Evolutionary conservation across 2,329 filamentous ascomycete species (phyloP).

Genomic region (Rutstroemia sydowiana): DNA sequence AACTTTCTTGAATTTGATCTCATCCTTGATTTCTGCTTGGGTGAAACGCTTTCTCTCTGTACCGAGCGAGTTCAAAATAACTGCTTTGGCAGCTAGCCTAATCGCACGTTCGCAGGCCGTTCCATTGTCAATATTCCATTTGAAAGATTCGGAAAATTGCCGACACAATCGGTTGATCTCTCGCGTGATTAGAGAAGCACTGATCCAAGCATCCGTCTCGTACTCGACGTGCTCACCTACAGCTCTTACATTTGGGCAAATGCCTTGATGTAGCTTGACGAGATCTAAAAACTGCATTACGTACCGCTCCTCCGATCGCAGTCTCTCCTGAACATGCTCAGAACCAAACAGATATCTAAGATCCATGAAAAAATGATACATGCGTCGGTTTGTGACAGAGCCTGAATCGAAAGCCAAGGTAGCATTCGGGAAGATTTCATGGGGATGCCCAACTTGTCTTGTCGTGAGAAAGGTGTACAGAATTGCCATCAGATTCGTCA

Average conservation of each 20-base stretch:
- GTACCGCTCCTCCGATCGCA: constrained; percentile 79
- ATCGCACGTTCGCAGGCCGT: constrained; percentile 43
- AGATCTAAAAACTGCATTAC: constrained; percentile 91
- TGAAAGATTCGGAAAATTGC: constrained; percentile 82
- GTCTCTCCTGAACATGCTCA: constrained; percentile 75
- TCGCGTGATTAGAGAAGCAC: constrained; percentile 84
- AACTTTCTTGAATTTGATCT: constrained; percentile 73
- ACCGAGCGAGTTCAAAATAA: constrained; percentile 84
- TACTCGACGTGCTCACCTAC: constrained; percentile 96
- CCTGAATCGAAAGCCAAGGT: constrained; percentile 90
- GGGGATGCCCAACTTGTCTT: constrained; percentile 88
- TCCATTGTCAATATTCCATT: constrained; percentile 46
- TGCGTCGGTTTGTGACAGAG: constrained; percentile 86
- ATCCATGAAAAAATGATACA: constrained; percentile 97
- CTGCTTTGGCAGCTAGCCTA: constrained; percentile 67
- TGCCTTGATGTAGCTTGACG: constrained; percentile 92
- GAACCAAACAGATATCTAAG: constrained; percentile 86
- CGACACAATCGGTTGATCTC: constrained; percentile 91
- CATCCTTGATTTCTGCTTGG: constrained; percentile 80
- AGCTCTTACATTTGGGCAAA: constrained; percentile 87
- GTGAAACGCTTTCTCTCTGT: constrained; percentile 81
- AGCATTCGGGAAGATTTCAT: constrained; percentile 77
- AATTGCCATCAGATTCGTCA: constrained; percentile 92
- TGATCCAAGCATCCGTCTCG: constrained; percentile 97
- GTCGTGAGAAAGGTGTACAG: constrained; percentile 96